These are phyloP conservation scores for Termitomyces sp. DNA, from an alignment of 768 basidiomycete genomes.

Conservation along the genomic window DNA sequence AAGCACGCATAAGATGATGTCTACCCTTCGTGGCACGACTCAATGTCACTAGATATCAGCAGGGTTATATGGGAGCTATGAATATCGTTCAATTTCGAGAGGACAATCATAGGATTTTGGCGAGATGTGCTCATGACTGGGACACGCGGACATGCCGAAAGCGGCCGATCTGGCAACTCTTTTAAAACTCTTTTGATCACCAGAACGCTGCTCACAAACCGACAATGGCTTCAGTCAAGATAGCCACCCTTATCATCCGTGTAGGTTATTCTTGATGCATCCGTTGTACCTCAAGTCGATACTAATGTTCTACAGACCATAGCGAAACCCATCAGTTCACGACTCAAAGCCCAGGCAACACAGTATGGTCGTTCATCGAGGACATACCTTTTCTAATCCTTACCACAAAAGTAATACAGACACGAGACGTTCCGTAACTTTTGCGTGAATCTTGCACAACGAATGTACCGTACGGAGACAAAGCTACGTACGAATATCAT, in stretches of 20 bases:
- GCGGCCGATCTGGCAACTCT: background rate
- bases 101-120: too few species aligned
- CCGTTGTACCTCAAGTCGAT: background rate
- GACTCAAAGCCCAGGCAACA: conserved; percentile 64
- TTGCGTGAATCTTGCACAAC: conserved; percentile 71
- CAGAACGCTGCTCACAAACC: background rate
- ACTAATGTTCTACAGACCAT: conserved; percentile 47
- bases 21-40: background rate
- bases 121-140: too few species aligned
- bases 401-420: conserved; percentile 26
- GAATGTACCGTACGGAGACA: conserved; percentile 69
- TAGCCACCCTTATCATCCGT: conserved; percentile 67
- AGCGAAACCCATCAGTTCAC: conserved; percentile 73
- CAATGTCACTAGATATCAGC: too few species aligned
- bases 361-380: conserved; percentile 38
- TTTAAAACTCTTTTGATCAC: background rate
- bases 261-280: conserved; percentile 18
- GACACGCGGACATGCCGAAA: background rate
- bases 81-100: too few species aligned
- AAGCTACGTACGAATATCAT: conserved; percentile 69
- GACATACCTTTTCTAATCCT: background rate
- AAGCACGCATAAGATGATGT: background rate
- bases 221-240: conserved; percentile 62
- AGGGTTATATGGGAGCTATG: too few species aligned
- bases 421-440: conserved; percentile 67